These are phyloP conservation scores for Trichothecium roseum DNA, from an alignment of 2,329 filamentous ascomycete species.

Conservation along the genomic window DNA sequence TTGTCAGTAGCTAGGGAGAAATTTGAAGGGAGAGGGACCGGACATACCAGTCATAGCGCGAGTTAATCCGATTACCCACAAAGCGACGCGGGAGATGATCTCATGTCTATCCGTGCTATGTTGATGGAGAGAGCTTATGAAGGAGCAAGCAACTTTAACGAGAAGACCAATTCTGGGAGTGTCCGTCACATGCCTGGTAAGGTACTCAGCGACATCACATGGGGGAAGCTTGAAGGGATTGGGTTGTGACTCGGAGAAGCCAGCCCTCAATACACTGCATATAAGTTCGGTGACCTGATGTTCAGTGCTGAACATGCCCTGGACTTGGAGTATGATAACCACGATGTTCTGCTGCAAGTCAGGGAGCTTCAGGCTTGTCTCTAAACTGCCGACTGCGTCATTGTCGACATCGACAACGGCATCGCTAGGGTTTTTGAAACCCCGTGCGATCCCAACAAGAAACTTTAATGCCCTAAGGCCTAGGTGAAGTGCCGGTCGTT, in stretches of 20 bases:
- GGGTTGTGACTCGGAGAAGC: constrained; percentile 63
- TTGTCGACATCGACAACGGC: constrained; percentile 56
- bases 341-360: constrained; percentile 36
- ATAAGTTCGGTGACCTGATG: constrained; percentile 62
- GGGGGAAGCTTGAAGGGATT: constrained; percentile 71
- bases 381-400: constrained; percentile 16
- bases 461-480: constrained; percentile 52
- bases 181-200: constrained; percentile 46
- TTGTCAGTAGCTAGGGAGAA: background rate
- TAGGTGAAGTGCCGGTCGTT: constrained; percentile 36
- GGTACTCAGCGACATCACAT: constrained; percentile 53
- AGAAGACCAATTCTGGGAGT: constrained; percentile 59
- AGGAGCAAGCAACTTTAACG: constrained; percentile 61
- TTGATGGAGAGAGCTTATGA: constrained; percentile 49
- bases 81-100: constrained; percentile 42
- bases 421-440: constrained; percentile 59
- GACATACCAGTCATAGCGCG: constrained; percentile 47
- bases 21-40: constrained; percentile 11
- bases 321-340: constrained; percentile 34
- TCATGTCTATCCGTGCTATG: constrained; percentile 29
- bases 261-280: constrained; percentile 61
- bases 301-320: constrained; percentile 42
- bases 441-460: constrained; percentile 59
- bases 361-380: constrained; percentile 10
- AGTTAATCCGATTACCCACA: constrained; percentile 53